Conservation (phyloP, 2,329 filamentous ascomycete species). For the Apiospora phragmitis region DNA sequence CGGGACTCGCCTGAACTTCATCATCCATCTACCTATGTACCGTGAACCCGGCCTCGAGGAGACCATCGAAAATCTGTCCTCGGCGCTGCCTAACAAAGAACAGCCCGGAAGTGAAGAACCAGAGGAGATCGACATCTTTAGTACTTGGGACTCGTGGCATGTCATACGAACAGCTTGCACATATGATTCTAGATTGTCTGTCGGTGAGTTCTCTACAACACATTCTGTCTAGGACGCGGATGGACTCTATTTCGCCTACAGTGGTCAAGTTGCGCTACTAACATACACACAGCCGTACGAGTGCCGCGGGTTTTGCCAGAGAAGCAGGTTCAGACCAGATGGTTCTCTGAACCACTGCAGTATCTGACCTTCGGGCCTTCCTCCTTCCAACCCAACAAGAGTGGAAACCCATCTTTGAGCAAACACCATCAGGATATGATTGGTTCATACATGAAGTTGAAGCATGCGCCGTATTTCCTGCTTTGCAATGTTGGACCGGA, state of each 20-base stretch:
- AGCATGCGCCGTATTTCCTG: slow-evolving; percentile 62
- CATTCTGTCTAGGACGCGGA: background rate
- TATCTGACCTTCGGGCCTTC: slow-evolving; percentile 56
- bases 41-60: slow-evolving; percentile 65
- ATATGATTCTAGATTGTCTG: slow-evolving; percentile 77
- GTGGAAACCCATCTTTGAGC: slow-evolving; percentile 61
- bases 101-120: slow-evolving; percentile 14
- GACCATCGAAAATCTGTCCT: slow-evolving; percentile 51
- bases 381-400: slow-evolving; percentile 60
- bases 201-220: slow-evolving; percentile 64
- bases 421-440: slow-evolving; percentile 63
- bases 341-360: slow-evolving; percentile 69
- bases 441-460: slow-evolving; percentile 63
- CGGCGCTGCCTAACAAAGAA: slow-evolving; percentile 31
- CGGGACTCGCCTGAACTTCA: slow-evolving; percentile 74
- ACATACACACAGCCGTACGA: slow-evolving; percentile 47
- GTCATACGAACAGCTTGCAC: slow-evolving; percentile 80
- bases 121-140: slow-evolving; percentile 67
- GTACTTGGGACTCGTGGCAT: slow-evolving; percentile 93
- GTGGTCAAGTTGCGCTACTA: background rate
- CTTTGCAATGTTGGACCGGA: slow-evolving; percentile 61
- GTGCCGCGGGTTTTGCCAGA: slow-evolving; percentile 61
- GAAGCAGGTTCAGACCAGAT: slow-evolving; percentile 61
- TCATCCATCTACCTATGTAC: slow-evolving; percentile 83
- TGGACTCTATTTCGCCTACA: background rate